phyloP scores from a whole-genome alignment of 768 basidiomycete genomes.

The Dictyophora rubrovolvata region DNA sequence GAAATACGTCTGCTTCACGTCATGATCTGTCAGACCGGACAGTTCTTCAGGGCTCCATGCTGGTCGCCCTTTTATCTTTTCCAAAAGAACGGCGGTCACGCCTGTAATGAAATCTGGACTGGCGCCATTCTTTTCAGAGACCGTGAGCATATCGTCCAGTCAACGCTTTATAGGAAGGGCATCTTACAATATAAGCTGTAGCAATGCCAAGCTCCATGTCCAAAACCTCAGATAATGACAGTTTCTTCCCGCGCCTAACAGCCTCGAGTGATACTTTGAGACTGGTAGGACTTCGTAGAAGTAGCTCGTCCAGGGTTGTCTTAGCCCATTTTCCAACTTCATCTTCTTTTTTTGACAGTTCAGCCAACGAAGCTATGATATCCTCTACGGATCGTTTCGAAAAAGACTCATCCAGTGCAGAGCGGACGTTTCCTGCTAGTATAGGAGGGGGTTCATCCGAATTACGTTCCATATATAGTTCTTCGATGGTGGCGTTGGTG shows the following conservation, averaged over 20 bases:
- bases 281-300: conserved; percentile 79
- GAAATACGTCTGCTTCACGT: conserved; percentile 62
- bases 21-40: conserved; percentile 43
- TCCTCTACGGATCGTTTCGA: conserved; percentile 55
- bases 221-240: conserved; percentile 56
- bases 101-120: conserved; percentile 80
- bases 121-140: conserved; percentile 49
- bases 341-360: conserved; percentile 30
- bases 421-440: conserved; percentile 51
- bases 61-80: conserved; percentile 34
- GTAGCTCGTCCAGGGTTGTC: conserved; percentile 51
- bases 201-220: conserved; percentile 85
- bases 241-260: conserved; percentile 55
- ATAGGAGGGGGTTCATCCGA: conserved; percentile 40
- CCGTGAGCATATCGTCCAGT: not conserved
- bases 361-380: conserved; percentile 49
- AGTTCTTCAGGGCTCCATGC: conserved; percentile 64
- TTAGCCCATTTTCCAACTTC: conserved; percentile 64
- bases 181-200: conserved; percentile 78
- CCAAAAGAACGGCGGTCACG: conserved; percentile 56
- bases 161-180: conserved; percentile 4
- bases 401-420: conserved; percentile 79
- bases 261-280: conserved; percentile 82
- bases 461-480: conserved; percentile 46
- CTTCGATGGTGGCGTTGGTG: conserved; percentile 63